Evolutionary conservation across 2,329 filamentous ascomycete genomes (phyloP).

Genomic region (Colletotrichum musae): DNA sequence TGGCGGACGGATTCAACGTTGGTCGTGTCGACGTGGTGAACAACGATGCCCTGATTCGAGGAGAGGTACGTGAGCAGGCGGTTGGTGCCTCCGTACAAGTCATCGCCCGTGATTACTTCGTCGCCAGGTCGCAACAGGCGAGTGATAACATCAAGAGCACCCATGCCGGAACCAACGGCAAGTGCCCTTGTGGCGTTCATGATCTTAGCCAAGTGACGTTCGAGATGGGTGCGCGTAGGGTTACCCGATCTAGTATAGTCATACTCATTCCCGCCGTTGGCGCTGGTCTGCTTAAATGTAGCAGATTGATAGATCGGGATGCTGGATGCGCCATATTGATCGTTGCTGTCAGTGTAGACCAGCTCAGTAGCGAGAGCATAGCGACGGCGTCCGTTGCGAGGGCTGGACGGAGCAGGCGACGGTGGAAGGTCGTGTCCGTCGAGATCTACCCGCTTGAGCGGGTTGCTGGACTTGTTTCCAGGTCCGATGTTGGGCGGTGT

Average conservation of each 20-base stretch:
- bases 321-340: slow-evolving; percentile 97
- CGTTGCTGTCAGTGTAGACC: slow-evolving; percentile 94
- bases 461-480: slow-evolving; percentile 47
- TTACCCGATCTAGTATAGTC: slow-evolving; percentile 99
- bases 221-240: slow-evolving; percentile 94
- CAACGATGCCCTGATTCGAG: slow-evolving; percentile 89
- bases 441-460: slow-evolving; percentile 76
- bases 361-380: slow-evolving; percentile 97
- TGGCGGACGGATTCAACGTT: slow-evolving; percentile 77
- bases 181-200: slow-evolving; percentile 95
- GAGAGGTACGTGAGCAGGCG: slow-evolving; percentile 93
- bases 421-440: slow-evolving; percentile 90
- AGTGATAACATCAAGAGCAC: slow-evolving; percentile 95
- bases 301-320: slow-evolving; percentile 98
- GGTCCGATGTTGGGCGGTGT: slow-evolving; percentile 36
- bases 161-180: slow-evolving; percentile 97
- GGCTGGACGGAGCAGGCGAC: slow-evolving; percentile 93
- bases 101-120: slow-evolving; percentile 96
- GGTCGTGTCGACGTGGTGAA: slow-evolving; percentile 97
- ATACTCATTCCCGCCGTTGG: slow-evolving; percentile 86
- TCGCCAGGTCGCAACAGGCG: slow-evolving; percentile 91
- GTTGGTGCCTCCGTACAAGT: slow-evolving; percentile 96
- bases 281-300: slow-evolving; percentile 94
- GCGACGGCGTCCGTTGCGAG: slow-evolving; percentile 82
- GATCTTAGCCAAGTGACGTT: slow-evolving; percentile 97